phyloP scores from a whole-genome alignment of 495 filamentous ascomycete species.

The Hypomontagnella submonticulosa region DNA sequence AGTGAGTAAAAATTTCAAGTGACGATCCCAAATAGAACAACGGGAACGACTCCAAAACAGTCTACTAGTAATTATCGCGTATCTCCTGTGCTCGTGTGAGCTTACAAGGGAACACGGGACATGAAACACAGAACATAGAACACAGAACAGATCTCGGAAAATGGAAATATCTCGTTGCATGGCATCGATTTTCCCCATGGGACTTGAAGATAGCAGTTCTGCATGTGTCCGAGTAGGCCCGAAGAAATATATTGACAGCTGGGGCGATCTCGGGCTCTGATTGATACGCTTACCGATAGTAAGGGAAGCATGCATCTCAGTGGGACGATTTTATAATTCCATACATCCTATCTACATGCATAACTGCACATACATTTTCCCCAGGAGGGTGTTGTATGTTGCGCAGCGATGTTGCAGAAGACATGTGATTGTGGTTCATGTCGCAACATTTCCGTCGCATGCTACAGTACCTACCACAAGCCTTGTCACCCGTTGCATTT shows the following conservation, averaged over 20 bases:
- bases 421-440: conserved; percentile 33
- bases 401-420: conserved; percentile 23
- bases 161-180: conserved; percentile 11
- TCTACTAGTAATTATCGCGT: background rate
- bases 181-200: conserved; percentile 35
- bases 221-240: conserved; percentile 28
- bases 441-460: conserved; percentile 6
- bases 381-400: conserved; percentile 14
- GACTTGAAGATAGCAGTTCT: background rate
- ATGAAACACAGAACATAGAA: background rate
- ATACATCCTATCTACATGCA: conserved; percentile 8
- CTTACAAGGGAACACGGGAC: too few species aligned
- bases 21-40: conserved; percentile 1
- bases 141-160: conserved; percentile 14
- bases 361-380: conserved; percentile 15
- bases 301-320: conserved; percentile 14
- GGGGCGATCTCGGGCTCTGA: conserved; percentile 22
- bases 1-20: background rate
- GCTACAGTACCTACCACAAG: background rate
- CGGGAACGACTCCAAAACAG: background rate
- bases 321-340: background rate
- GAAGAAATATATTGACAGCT: conserved; percentile 31
- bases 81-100: background rate
- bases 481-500: conserved; percentile 15
- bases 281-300: conserved; percentile 23